These are phyloP conservation scores for Trichoderma oligosporum DNA, from an alignment of 2,329 filamentous ascomycete genomes.

Conservation along the genomic window DNA sequence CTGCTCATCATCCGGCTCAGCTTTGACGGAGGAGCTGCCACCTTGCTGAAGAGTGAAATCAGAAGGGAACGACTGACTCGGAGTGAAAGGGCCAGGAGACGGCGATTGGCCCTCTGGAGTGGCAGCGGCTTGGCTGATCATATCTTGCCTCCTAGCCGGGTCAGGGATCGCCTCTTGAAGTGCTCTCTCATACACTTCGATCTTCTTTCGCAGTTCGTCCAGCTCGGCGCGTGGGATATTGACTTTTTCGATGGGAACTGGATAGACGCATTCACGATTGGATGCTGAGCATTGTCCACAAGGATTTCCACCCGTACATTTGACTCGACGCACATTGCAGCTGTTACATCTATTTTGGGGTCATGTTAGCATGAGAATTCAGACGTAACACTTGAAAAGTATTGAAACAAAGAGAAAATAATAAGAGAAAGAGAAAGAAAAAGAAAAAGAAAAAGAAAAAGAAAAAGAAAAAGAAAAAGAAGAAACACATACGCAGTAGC, in stretches of 20 bases:
- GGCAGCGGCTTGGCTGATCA: constrained; percentile 29
- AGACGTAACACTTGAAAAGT: too few species aligned
- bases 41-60: constrained; percentile 12
- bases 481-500: constrained; percentile 41
- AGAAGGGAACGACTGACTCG: neutral
- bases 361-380: too few species aligned
- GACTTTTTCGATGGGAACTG: constrained; percentile 42
- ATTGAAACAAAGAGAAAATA: too few species aligned
- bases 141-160: constrained; percentile 32
- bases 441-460: too few species aligned
- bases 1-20: constrained; percentile 17
- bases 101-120: constrained; percentile 24
- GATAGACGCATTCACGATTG: constrained; percentile 47
- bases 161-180: constrained; percentile 39
- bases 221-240: constrained; percentile 40
- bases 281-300: constrained; percentile 44
- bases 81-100: constrained; percentile 23
- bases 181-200: constrained; percentile 39
- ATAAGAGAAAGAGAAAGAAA: too few species aligned
- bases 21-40: constrained; percentile 17
- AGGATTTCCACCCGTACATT: constrained; percentile 49
- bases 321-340: constrained; percentile 51
- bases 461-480: neutral
- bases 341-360: constrained; percentile 43
- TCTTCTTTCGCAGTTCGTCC: constrained; percentile 39